phyloP scores from a whole-genome alignment of 345 rosid genomes.

The Populus tremula region DNA sequence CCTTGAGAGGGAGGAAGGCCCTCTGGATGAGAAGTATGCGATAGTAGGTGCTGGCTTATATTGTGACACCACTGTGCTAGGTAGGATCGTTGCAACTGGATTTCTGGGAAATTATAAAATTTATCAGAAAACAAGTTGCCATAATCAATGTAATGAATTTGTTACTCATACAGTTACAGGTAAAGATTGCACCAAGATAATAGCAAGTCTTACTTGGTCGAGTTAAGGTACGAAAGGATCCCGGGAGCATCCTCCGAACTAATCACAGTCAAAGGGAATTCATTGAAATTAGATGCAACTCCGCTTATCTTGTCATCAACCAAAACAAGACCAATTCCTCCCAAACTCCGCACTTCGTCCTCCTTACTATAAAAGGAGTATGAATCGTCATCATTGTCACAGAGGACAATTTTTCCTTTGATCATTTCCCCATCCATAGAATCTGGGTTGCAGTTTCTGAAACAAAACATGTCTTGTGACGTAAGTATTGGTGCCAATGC shows the following conservation, averaged over 20 bases:
- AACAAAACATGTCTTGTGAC: constrained; percentile 51
- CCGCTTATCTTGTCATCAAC: constrained; percentile 45
- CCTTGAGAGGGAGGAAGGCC: constrained; percentile 59
- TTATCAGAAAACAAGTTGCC: background rate
- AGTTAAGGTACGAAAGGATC: constrained; percentile 59
- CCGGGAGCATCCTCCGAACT: constrained; percentile 49
- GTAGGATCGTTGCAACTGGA: constrained; percentile 70
- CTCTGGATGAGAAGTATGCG: constrained; percentile 77
- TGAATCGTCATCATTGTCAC: constrained; percentile 33
- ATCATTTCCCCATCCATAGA: constrained; percentile 46
- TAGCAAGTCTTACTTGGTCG: constrained; percentile 47
- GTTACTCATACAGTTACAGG: background rate
- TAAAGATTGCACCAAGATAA: constrained; percentile 58
- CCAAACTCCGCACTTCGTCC: constrained; percentile 43
- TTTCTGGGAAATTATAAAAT: constrained; percentile 41
- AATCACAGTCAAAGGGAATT: constrained; percentile 50
- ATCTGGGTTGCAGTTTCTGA: constrained; percentile 49
- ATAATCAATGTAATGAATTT: constrained; percentile 49
- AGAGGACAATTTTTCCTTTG: constrained; percentile 69
- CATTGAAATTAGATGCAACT: constrained; percentile 41
- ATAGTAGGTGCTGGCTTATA: constrained; percentile 68
- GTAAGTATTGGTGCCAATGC: constrained; percentile 34
- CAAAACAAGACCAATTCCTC: constrained; percentile 58
- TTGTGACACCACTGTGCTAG: constrained; percentile 44
- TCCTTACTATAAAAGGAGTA: constrained; percentile 21